Percentiles rank a stretch among this genome's conserved stretches.
These are phyloP conservation scores for Coccomyxa sp. DNA, from an alignment of 139 green algal genomes.

Conservation along the genomic window DNA sequence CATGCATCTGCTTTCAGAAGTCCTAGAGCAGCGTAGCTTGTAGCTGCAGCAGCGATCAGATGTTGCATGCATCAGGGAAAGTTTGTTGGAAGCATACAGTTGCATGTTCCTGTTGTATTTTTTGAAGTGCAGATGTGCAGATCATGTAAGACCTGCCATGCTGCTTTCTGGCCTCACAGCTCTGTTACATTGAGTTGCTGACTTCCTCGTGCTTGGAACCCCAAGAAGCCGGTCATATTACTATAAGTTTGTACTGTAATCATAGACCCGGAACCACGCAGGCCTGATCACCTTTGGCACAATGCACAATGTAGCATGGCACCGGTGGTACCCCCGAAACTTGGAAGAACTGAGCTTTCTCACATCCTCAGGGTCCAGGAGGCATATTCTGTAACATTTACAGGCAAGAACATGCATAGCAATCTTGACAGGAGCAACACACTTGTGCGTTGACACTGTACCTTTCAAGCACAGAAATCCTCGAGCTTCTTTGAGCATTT, in stretches of 20 bases:
- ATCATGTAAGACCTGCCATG: not conserved
- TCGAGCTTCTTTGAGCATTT: no score
- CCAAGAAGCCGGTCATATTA: not conserved
- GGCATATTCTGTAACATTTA: no score
- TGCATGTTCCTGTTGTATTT: not conserved
- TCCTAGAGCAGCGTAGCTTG: not conserved
- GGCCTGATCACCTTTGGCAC: not conserved
- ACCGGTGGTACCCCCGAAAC: no score
- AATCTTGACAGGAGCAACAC: no score
- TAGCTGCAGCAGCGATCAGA: not conserved
- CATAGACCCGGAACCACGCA: not conserved
- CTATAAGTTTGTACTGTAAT: not conserved
- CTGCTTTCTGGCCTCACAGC: not conserved
- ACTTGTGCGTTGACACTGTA: no score
- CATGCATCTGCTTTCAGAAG: not conserved
- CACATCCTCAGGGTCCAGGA: no score
- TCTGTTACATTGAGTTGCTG: not conserved
- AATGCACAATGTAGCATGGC: no score
- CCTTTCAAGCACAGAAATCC: no score
- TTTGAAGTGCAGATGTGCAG: not conserved
- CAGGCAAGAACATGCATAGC: no score
- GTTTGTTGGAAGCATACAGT: no score
- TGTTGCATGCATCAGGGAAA: not conserved
- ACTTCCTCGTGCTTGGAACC: not conserved
- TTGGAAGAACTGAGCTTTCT: no score